Base-by-base conservation (phyloP, 106 monocot species). In the Dioscorea dumetorum region DNA sequence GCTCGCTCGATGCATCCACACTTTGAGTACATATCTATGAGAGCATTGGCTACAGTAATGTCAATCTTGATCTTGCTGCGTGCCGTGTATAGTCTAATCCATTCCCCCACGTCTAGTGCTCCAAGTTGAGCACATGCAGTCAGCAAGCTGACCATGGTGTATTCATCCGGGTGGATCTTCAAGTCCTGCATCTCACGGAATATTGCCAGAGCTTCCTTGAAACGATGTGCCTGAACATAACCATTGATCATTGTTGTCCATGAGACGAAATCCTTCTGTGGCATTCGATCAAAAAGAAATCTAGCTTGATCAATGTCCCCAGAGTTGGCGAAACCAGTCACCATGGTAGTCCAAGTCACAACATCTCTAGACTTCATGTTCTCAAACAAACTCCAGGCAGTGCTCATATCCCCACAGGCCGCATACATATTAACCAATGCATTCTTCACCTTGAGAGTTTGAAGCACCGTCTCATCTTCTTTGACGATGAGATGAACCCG, bases 71-170 rank as follows among this genome's bases (percentile, higher is more conserved):
- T 72, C 66, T 70, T 74, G 56, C 65, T 65, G 49, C 80, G 71
- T 19, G 80, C 82, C 67, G 88, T 66, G 71, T 82, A 92, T 50
- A 49, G 31, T 34, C 80, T 74, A 13, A 77, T 62, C 87, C 87
- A 92, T 24, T 92, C 85, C 24, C 85, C 92, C 0, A 76, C 34
- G 22, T 74, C 88, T 6, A 88, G 83, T 14, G 91, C 83, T 14
- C 95, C 91, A 32, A 91, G 49, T 56, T 95, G 83, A 5, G 84
- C 86, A 66, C 95, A 95, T 2, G 95, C 91, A 0, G 83, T 86
- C 69, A 95, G 77, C 59, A 91, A 48, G 50, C 80, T 76, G 20
- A 81, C 88, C 58, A 91, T 68, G 48, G 86, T 82, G 77, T 86
- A 75, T 57, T 79, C 85, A 49, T 85, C 88, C 1, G 88, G 83